These are phyloP conservation scores for Phyllosticta citriasiana DNA, from an alignment of 2,329 filamentous ascomycete species.

Conservation along the genomic window DNA sequence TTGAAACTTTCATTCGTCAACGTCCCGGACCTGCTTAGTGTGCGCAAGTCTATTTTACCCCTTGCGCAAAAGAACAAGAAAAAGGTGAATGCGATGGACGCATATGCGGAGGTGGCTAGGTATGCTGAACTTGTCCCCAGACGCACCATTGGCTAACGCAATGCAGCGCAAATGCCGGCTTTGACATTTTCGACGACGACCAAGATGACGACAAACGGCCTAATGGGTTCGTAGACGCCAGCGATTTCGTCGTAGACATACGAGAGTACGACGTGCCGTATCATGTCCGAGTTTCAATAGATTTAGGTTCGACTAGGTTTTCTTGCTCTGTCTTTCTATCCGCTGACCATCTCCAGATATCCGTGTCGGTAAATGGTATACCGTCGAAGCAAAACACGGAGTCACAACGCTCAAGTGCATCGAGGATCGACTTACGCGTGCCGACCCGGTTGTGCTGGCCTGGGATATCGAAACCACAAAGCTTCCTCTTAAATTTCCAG, in stretches of 20 bases:
- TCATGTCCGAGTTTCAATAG: slow-evolving; percentile 97
- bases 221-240: slow-evolving; percentile 75
- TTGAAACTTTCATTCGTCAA: slow-evolving; percentile 81
- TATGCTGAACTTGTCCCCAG: slow-evolving; percentile 37
- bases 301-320: slow-evolving; percentile 53
- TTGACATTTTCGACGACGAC: slow-evolving; percentile 93
- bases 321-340: background rate
- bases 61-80: slow-evolving; percentile 95
- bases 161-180: slow-evolving; percentile 61
- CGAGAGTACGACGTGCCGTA: slow-evolving; percentile 99
- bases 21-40: slow-evolving; percentile 75
- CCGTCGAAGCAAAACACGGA: slow-evolving; percentile 87
- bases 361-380: slow-evolving; percentile 94
- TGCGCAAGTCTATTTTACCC: slow-evolving; percentile 73
- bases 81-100: slow-evolving; percentile 93
- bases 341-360: slow-evolving; percentile 53
- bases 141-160: slow-evolving; percentile 15
- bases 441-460: slow-evolving; percentile 96
- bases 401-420: slow-evolving; percentile 73
- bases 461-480: slow-evolving; percentile 99
- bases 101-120: slow-evolving; percentile 92
- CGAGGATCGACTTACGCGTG: slow-evolving; percentile 77
- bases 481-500: slow-evolving; percentile 89
- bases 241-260: slow-evolving; percentile 96
- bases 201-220: slow-evolving; percentile 70